Base-by-base conservation (phyloP, 2,329 filamentous ascomycete species). In the Aspergillus proliferans region DNA sequence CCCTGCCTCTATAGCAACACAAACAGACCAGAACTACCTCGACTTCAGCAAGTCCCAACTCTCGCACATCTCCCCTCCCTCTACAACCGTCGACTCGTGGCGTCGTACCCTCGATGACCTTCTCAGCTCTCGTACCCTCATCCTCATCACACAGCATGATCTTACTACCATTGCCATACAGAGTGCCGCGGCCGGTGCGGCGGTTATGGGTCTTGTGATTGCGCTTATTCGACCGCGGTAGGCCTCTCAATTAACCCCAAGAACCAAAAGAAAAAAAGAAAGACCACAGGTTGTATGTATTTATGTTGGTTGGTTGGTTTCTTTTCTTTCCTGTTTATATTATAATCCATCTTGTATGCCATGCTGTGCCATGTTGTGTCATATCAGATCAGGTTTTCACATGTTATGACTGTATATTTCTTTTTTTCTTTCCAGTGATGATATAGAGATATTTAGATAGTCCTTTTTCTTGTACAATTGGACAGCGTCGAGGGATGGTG, bases 121-220 rank as follows among this genome's bases (percentile, higher is more conserved):
- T 14, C 81, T 78, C 68, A 88, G 85, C 67, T 82, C 88, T 48
- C 76, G 82, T 56, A 71, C 70, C 52, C 72, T 89, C 59, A 73
- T 78, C 44, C 73, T 78, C 44, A 60, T 88, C 52, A 79, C 80
- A 40, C 87, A 87, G 74, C 78, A 81, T 46, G 86, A 91, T 59
- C 71, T 86, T 28, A 88, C 86, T 2, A 68, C 85, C n/a, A 72
- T 87, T 56, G 84, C 80, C 44, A 69, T 88, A 33, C 81, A 90
- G 67, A 80, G 85, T 47, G 82, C 80, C 6, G 76, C 81, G 24
- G 78, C 81, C 0, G 86, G 87, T n/a, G 85, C 83, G 9, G 75
- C 77, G 0, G 56, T 86, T 14, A 79, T 78, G 46, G 79, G 77
- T 33, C 67, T 74, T 43, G 41, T 80, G 36, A 58, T 85, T 46